Base-by-base conservation (phyloP, 257 asterid species). In the Solanum neorickii region DNA sequence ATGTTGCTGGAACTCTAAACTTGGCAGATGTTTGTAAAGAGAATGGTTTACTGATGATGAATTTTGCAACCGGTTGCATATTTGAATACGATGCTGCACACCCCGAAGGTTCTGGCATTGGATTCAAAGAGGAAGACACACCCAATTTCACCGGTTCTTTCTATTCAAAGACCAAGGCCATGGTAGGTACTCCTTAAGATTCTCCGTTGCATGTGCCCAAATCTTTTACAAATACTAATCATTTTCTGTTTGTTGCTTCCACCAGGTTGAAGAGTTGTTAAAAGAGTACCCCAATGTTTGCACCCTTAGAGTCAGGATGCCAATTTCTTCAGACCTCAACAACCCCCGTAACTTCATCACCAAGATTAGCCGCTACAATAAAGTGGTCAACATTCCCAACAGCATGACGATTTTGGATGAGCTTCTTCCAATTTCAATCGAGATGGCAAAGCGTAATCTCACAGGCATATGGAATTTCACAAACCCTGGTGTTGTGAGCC, bases 81-180 rank as follows among this genome's bases (percentile, higher is more conserved):
- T 97, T 97, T 82, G 99, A 97, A 88, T 97, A 95, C 73, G 89
- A 97, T 82, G 94, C 94, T 82, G 78, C 92, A 7, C 99, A 95
- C 89, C 99, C 97, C 15, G 96, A 97, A 91, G 98, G 99, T 39
- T 94, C 99, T 46, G 99, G 98, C 65, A 90, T 95, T 37, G 99
- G 99, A 82, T 97, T 85, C 72, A 95, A 94, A 92, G 99, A 97
- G 92, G 98, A 95, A 90, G 99, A 97, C 93, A 92, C 60, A 1
- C 99, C 99, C 72, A 97, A 97, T 87, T 97, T 97, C 90, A 70
- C 60, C 3, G 99, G 99, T 29, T 97, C 99, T 49, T 97, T 95
- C 93, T 97, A 97, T 88, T 97, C 99, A 86, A 97, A 97, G 94
- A 95, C 99, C 83, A 97, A 95, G 91, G 99, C 99, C 88, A 97